These are phyloP conservation scores for Epichloe gansuensis DNA, from an alignment of 2,329 filamentous ascomycete species.

Conservation along the genomic window DNA sequence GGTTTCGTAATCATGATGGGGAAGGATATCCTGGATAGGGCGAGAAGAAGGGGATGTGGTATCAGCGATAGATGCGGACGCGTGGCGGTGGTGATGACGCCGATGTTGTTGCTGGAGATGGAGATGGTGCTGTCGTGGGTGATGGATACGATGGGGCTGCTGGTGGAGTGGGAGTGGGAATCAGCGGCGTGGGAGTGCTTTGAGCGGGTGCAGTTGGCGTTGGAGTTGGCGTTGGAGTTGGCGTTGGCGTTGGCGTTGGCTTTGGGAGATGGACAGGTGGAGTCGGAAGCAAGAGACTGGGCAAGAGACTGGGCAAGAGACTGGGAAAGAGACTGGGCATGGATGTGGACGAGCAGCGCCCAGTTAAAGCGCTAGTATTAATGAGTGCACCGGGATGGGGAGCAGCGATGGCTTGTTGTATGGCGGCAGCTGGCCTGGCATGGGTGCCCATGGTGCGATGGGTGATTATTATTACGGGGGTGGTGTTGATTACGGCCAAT, in stretches of 20 bases:
- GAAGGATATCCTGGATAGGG: slow-evolving; percentile 30
- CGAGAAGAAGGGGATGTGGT: slow-evolving; percentile 11
- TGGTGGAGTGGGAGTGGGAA: slow-evolving; percentile 5
- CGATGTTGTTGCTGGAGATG: slow-evolving; percentile 12
- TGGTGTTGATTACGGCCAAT: background rate
- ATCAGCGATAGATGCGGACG: slow-evolving; percentile 25
- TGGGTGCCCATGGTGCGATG: slow-evolving; percentile 20
- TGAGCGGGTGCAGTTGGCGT: background rate
- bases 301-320: background rate
- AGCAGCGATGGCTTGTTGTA: background rate
- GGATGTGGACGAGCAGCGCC: background rate
- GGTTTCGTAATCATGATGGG: slow-evolving; percentile 63
- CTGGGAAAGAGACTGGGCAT: background rate
- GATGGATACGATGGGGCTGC: slow-evolving; percentile 2
- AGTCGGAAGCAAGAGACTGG: background rate
- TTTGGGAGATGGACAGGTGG: background rate
- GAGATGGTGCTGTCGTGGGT: slow-evolving; percentile 9
- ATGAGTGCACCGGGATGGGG: background rate
- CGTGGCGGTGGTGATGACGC: slow-evolving; percentile 26
- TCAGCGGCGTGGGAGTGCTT: background rate
- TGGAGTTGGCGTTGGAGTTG: background rate
- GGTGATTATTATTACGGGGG: background rate
- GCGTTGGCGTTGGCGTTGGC: background rate
- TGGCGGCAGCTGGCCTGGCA: slow-evolving; percentile 10
- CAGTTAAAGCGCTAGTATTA: background rate